Evolutionary conservation across 371 early-diverging fungal genomes (phyloP), one percentile per base, ranked within the genome.

Genomic region (Cokeromyces recurvatus): DNA sequence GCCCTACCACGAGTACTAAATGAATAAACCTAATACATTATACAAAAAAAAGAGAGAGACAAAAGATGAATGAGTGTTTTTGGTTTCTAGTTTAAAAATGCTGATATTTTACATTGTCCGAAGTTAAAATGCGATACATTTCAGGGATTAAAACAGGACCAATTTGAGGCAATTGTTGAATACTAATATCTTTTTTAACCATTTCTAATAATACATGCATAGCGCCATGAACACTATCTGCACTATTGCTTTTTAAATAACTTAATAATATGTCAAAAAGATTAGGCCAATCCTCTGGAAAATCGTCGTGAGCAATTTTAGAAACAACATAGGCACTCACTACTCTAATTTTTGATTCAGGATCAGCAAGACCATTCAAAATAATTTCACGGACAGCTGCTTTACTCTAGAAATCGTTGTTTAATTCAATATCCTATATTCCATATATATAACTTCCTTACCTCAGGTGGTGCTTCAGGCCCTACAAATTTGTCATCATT

Each of bases 241-340:
- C 59, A 21, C 79, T 73, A 46, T 82, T 86, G 24, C 78, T 71
- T 42, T 82, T 81, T 42, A 94, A 63, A 45, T 82, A 72, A 19
- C 69, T 74, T 27, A 94, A 63, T 32, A 95, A 71, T 16, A 82
- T 73, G 51, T 87, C 84, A 52, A 94, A 81, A 25, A 97, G 75
- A 35, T 88, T 82, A n/a, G 92, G 91, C 97, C 97, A 97, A 17
- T 85, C 77, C 56, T 94, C 95, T 2, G 95, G 94, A 79, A 91
- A 95, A 73, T 97, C 97, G 34, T 86, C 81, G 37, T 86, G 86
- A 2, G 94, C 95, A 59, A 97, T 91, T 48, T 79, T 84, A 14
- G 95, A 87, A 3, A 94, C 78, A 4, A 86, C 87, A 46, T 86
- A 89, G 4, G 95, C 95, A 43, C 73, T 61, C 10, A 78, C 75